Conservation (phyloP, 768 basidiomycete genomes). For the Chlorophyllum brunneum region DNA sequence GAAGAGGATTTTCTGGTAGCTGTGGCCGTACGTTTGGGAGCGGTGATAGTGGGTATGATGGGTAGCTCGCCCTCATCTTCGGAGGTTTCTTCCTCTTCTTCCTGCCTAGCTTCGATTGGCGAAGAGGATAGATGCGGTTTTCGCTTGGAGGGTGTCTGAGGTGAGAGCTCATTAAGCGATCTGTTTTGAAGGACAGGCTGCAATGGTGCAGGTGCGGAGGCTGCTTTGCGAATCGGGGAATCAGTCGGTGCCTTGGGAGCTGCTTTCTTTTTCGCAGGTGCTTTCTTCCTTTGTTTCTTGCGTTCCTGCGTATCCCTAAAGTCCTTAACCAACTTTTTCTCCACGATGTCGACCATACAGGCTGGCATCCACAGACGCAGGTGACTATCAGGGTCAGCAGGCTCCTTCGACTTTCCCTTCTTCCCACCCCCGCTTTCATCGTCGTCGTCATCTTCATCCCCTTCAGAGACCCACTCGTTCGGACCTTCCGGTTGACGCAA, state of each 20-base stretch:
- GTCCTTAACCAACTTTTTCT: constrained; percentile 58
- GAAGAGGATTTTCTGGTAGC: neutral
- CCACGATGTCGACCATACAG: constrained; percentile 65
- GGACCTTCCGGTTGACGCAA: constrained; percentile 44
- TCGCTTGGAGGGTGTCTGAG: neutral
- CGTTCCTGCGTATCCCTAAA: constrained; percentile 49
- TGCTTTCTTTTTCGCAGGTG: constrained; percentile 12
- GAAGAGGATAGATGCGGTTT: neutral
- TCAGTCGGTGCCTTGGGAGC: neutral
- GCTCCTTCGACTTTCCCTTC: constrained; percentile 28
- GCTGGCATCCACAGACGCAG: constrained; percentile 82
- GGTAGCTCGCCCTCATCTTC: constrained; percentile 7
- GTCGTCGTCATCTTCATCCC: constrained; percentile 46
- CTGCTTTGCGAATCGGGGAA: too few species aligned
- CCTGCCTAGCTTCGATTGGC: neutral
- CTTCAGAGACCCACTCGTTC: constrained; percentile 44
- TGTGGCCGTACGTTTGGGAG: neutral
- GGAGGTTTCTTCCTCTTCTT: constrained; percentile 3
- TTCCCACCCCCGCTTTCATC: constrained; percentile 37
- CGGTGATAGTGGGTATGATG: neutral
- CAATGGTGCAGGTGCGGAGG: too few species aligned
- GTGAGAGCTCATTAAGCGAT: neutral
- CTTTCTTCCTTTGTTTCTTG: constrained; percentile 54
- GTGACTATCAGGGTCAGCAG: constrained; percentile 51
- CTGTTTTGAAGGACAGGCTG: neutral